Evolutionary conservation across 2,329 filamentous ascomycete species (phyloP).

Genomic region (Scytalidium sp.): DNA sequence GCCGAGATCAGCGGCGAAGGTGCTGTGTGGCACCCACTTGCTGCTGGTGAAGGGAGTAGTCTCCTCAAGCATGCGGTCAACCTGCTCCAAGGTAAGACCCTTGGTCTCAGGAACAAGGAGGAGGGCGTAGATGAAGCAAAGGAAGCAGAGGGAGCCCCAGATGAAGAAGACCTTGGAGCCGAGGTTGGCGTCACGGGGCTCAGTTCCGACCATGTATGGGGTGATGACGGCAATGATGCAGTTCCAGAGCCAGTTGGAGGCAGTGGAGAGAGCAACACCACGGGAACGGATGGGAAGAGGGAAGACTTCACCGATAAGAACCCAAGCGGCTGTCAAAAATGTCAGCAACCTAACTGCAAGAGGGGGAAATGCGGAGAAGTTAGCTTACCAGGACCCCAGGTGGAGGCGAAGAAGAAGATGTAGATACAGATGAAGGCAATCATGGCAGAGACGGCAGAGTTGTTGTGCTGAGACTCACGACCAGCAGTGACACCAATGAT

Average conservation of each 20-base stretch:
- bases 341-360: slow-evolving; percentile 28
- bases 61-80: slow-evolving; percentile 61
- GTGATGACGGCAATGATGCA: slow-evolving; percentile 70
- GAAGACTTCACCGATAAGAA: slow-evolving; percentile 87
- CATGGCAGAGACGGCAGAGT: slow-evolving; percentile 59
- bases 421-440: slow-evolving; percentile 89
- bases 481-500: slow-evolving; percentile 67
- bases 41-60: slow-evolving; percentile 35
- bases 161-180: slow-evolving; percentile 44
- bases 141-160: slow-evolving; percentile 58
- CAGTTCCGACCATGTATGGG: slow-evolving; percentile 64
- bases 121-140: slow-evolving; percentile 53
- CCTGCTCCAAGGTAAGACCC: slow-evolving; percentile 69
- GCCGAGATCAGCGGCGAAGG: slow-evolving; percentile 21
- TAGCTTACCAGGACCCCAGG: slow-evolving; percentile 66
- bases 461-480: slow-evolving; percentile 51
- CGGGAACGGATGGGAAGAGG: slow-evolving; percentile 84
- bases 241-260: slow-evolving; percentile 92
- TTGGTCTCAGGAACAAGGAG: slow-evolving; percentile 70
- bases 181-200: slow-evolving; percentile 42
- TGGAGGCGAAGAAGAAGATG: slow-evolving; percentile 89
- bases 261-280: slow-evolving; percentile 82
- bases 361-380: slow-evolving; percentile 44
- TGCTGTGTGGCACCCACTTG: slow-evolving; percentile 26
- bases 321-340: slow-evolving; percentile 52